A percentile compares a stretch with the other conserved stretches of the same genome.
Evolutionary conservation across 1,284 basidiomycete species (phyloP).

Genomic region (Takashimella koratensis): DNA sequence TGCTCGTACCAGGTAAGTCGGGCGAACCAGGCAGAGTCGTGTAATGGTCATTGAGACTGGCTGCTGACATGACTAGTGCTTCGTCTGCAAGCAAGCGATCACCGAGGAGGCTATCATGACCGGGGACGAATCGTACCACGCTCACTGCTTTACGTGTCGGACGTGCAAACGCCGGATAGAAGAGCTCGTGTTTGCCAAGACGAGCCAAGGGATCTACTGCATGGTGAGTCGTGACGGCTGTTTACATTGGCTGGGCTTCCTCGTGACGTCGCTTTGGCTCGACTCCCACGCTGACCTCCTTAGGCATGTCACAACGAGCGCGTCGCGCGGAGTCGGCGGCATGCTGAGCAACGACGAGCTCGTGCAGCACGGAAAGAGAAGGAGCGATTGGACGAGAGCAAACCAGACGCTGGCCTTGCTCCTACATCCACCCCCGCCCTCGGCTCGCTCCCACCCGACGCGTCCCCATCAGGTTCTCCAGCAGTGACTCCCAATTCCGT

Average conservation of each 20-base stretch:
- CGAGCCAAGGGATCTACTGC: slow-evolving; percentile 96
- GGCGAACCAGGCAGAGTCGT: too few species aligned
- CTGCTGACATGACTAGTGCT: slow-evolving; percentile 56
- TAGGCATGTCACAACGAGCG: slow-evolving; percentile 88
- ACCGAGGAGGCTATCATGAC: slow-evolving; percentile 98
- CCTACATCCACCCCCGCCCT: background rate
- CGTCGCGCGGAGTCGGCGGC: slow-evolving; percentile 82
- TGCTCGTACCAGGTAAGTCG: slow-evolving; percentile 76
- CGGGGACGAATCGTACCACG: slow-evolving; percentile 97
- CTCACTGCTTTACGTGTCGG: slow-evolving; percentile 96
- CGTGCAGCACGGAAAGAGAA: slow-evolving; percentile 43
- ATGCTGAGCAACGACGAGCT: slow-evolving; percentile 68
- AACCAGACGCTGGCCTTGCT: background rate
- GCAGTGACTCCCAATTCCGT: background rate
- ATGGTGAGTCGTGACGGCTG: slow-evolving; percentile 57
- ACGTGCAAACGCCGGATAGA: slow-evolving; percentile 92
- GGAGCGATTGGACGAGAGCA: slow-evolving; percentile 32
- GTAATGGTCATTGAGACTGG: background rate
- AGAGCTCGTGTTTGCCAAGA: slow-evolving; percentile 97
- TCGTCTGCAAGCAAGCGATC: slow-evolving; percentile 83
- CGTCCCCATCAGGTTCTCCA: background rate
- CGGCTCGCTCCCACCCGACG: background rate
- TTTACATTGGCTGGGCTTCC: too few species aligned
- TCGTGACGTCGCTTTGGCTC: too few species aligned
- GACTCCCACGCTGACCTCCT: slow-evolving; percentile 8